Evolutionary conservation across 495 filamentous ascomycete species (phyloP).

Genomic region (Hypoxylon fragiforme): DNA sequence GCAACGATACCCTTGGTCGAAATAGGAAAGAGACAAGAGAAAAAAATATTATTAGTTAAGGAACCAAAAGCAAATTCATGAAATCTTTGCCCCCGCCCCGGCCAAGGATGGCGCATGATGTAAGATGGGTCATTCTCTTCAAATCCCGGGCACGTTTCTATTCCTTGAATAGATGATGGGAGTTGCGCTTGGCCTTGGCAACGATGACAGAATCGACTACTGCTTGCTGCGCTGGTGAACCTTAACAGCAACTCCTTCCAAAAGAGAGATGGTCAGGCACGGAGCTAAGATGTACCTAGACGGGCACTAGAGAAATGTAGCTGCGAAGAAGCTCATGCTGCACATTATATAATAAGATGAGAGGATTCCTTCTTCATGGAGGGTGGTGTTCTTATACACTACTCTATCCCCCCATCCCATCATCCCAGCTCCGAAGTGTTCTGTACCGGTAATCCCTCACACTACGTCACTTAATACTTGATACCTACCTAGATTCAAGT

Average conservation of each 20-base stretch:
- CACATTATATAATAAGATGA: too few relatives aligned
- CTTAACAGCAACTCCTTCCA: too few relatives aligned
- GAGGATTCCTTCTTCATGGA: too few relatives aligned
- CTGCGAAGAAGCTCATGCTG: too few relatives aligned
- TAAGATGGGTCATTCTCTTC: slow-evolving; percentile 7
- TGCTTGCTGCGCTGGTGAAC: too few relatives aligned
- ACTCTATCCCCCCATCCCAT: not conserved
- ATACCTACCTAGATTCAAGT: too few relatives aligned
- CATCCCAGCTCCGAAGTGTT: not conserved
- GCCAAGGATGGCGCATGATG: slow-evolving; percentile 4
- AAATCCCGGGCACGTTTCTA: too few relatives aligned
- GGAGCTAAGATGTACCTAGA: not conserved
- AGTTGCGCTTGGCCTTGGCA: slow-evolving; percentile 21
- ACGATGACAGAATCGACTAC: slow-evolving; percentile 10
- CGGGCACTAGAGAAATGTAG: too few relatives aligned
- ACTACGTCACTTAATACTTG: not conserved
- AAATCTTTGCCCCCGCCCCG: slow-evolving; percentile 3
- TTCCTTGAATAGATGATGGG: too few relatives aligned
- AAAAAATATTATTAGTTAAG: too few relatives aligned
- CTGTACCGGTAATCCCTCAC: not conserved
- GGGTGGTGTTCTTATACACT: too few relatives aligned
- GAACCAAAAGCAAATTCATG: not conserved
- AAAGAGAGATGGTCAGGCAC: slow-evolving; percentile 1
- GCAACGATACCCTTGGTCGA: not conserved
- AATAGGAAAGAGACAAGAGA: slow-evolving; percentile 14